Conservation (phyloP, 805 yeast species). For the Starmerella stigmatis region DNA sequence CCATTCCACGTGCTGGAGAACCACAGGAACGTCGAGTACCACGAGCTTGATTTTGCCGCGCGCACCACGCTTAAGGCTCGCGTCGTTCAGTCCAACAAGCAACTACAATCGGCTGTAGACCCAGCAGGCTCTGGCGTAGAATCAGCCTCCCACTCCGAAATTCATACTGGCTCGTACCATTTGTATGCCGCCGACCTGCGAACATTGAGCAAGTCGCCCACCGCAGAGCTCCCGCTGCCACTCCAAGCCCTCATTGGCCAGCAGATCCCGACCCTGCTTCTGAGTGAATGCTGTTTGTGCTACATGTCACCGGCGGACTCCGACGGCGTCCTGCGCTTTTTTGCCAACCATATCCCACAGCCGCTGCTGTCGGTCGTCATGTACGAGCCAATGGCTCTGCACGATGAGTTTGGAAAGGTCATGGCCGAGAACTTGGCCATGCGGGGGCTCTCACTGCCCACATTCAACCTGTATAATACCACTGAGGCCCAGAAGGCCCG, state of each 20-base stretch:
- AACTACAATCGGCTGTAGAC: slow-evolving; percentile 29
- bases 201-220: slow-evolving; percentile 27
- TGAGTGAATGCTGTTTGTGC: slow-evolving; percentile 71
- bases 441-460: slow-evolving; percentile 54
- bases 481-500: slow-evolving; percentile 35
- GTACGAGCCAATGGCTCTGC: slow-evolving; percentile 61
- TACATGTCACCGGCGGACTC: slow-evolving; percentile 48
- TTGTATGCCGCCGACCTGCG: slow-evolving; percentile 50
- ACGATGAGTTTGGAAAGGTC: slow-evolving; percentile 54
- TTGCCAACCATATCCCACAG: slow-evolving; percentile 30
- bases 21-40: slow-evolving; percentile 33
- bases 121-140: neutral
- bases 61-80: slow-evolving; percentile 43
- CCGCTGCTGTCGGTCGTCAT: slow-evolving; percentile 33
- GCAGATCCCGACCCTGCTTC: slow-evolving; percentile 45
- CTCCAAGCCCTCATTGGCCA: slow-evolving; percentile 8
- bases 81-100: slow-evolving; percentile 34
- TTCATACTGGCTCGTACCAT: slow-evolving; percentile 34
- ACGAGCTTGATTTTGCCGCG: slow-evolving; percentile 56
- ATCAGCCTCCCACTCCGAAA: neutral
- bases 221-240: neutral
- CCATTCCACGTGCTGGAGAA: slow-evolving; percentile 41
- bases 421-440: slow-evolving; percentile 52
- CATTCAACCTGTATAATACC: slow-evolving; percentile 45
- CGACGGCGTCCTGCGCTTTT: slow-evolving; percentile 36